Evolutionary conservation across 1,284 basidiomycete species (phyloP).

Genomic region (Heterobasidion irregulare): DNA sequence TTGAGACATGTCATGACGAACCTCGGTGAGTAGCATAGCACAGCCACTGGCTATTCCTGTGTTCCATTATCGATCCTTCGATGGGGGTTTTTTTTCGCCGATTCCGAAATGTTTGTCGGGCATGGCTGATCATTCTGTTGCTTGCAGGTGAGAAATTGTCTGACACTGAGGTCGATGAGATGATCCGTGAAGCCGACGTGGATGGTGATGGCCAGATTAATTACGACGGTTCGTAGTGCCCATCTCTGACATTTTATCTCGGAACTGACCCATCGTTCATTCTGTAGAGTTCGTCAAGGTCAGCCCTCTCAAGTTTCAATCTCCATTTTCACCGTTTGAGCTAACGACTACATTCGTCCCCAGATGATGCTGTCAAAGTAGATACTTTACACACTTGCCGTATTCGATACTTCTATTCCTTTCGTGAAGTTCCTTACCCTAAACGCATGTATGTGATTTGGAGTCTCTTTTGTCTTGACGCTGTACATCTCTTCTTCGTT

Average conservation of each 20-base stretch:
- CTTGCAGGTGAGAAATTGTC: conserved; percentile 81
- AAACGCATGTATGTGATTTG: too few relatives aligned
- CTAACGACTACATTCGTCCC: conserved; percentile 10
- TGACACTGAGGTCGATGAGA: conserved; percentile 92
- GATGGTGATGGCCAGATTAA: conserved; percentile 92
- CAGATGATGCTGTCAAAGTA: conserved; percentile 57
- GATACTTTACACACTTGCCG: conserved; percentile 5
- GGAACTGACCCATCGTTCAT: background rate
- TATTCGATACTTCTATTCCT: too few relatives aligned
- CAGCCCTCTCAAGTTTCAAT: conserved; percentile 7
- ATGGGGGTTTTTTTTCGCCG: background rate
- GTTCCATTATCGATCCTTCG: background rate
- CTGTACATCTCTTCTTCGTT: too few relatives aligned
- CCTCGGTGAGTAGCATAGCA: conserved; percentile 52
- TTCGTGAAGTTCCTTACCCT: too few relatives aligned
- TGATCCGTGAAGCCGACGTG: conserved; percentile 97
- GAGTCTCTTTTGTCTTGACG: too few relatives aligned
- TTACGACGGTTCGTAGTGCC: conserved; percentile 57
- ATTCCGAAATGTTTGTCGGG: background rate
- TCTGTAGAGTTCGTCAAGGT: conserved; percentile 65
- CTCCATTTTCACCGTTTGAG: background rate
- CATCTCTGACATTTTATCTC: background rate
- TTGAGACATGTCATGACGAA: conserved; percentile 91
- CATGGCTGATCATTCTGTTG: background rate
- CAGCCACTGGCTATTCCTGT: background rate